Conservation (phyloP, 805 yeast species). For the Myxozyma melibiosi region DNA sequence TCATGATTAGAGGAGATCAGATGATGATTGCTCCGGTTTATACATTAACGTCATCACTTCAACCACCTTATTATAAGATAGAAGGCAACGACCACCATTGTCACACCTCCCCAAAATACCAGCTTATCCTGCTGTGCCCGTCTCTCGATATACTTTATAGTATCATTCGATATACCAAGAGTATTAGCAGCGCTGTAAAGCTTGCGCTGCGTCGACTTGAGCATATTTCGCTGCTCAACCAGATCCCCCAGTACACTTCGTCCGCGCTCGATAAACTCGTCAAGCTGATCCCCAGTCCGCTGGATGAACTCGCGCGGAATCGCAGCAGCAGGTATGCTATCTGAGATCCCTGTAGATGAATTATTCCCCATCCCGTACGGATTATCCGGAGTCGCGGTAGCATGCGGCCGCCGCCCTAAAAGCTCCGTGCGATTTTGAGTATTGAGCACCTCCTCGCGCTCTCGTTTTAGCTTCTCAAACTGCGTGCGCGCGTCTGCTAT, state of each 20-base stretch:
- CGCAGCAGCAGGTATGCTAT: constrained; percentile 26
- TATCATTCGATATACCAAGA: constrained; percentile 82
- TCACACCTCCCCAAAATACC: constrained; percentile 76
- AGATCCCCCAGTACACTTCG: constrained; percentile 80
- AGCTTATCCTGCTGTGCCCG: constrained; percentile 85
- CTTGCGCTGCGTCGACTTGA: constrained; percentile 61
- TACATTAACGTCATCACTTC: not conserved
- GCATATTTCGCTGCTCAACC: constrained; percentile 76
- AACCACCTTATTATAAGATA: constrained; percentile 68
- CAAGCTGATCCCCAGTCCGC: constrained; percentile 78
- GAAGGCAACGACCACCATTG: constrained; percentile 63
- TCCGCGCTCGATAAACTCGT: constrained; percentile 89
- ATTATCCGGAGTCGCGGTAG: constrained; percentile 35
- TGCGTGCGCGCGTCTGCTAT: constrained; percentile 50
- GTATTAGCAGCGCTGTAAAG: constrained; percentile 73
- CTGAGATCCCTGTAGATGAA: constrained; percentile 2
- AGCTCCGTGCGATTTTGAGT: constrained; percentile 55
- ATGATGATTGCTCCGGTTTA: not conserved
- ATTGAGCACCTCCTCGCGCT: constrained; percentile 56
- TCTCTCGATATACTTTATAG: constrained; percentile 76
- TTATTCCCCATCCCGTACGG: constrained; percentile 40
- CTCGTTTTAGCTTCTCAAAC: constrained; percentile 56
- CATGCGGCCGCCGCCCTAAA: constrained; percentile 49
- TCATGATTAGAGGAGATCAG: no score
- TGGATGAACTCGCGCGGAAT: constrained; percentile 58